Conservation (phyloP, 768 basidiomycete species). For the Neoboletus brunneissimus region DNA sequence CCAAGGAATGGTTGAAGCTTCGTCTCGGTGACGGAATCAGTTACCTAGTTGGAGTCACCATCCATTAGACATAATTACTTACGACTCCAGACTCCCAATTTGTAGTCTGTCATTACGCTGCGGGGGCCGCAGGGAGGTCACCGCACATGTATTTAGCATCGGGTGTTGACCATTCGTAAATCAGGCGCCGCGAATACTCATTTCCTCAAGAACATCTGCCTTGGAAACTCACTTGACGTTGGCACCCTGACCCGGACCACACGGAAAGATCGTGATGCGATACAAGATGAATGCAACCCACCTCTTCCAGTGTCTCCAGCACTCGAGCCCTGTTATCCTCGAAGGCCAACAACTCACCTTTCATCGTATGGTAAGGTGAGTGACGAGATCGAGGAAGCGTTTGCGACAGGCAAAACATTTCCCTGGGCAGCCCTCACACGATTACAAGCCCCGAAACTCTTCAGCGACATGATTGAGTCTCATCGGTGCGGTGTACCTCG, state of each 20-base stretch:
- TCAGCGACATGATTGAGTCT: slow-evolving; percentile 78
- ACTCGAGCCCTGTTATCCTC: slow-evolving; percentile 58
- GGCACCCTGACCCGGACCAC: slow-evolving; percentile 42
- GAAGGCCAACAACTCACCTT: slow-evolving; percentile 60
- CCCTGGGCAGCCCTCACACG: slow-evolving; percentile 74
- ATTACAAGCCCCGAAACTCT: slow-evolving; percentile 75
- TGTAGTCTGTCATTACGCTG: no score
- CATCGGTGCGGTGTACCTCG: slow-evolving; percentile 73
- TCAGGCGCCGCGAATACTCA: slow-evolving; percentile 72
- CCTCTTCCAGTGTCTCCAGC: slow-evolving; percentile 71
- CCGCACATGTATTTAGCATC: no score
- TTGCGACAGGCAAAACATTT: slow-evolving; percentile 46
- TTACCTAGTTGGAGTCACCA: no score
- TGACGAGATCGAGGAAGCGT: slow-evolving; percentile 46
- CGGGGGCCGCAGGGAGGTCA: no score
- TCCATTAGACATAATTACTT: no score
- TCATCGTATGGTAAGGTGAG: slow-evolving; percentile 48
- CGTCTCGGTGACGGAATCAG: no score
- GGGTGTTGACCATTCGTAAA: slow-evolving; percentile 60
- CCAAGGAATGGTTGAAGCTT: no score
- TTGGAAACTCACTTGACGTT: slow-evolving; percentile 42
- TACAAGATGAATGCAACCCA: slow-evolving; percentile 45
- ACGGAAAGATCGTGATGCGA: slow-evolving; percentile 34
- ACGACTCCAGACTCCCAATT: no score
- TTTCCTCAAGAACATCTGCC: slow-evolving; percentile 66